Percentiles rank a stretch among this genome's conserved stretches.
Conservation (phyloP, 257 asterid genomes). For the Galeopsis tetrahit region DNA sequence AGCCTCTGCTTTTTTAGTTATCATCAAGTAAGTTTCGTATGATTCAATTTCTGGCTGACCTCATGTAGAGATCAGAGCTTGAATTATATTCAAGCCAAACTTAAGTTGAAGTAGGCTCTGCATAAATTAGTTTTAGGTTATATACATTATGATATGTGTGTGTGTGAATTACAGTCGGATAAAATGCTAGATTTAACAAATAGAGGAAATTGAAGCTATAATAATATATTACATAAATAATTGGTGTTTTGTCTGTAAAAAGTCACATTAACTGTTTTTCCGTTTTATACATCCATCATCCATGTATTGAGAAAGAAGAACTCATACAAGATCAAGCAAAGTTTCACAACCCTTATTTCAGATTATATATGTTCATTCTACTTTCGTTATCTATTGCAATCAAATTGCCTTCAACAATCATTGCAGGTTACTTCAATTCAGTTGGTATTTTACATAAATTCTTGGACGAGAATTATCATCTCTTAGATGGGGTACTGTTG, state of each 20-base stretch:
- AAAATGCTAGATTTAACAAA: neutral
- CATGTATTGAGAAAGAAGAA: neutral
- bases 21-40: neutral
- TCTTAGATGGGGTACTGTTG: no score
- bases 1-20: neutral
- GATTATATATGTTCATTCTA: neutral
- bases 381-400: constrained; percentile 6
- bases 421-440: no score
- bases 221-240: neutral
- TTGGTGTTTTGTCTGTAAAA: neutral
- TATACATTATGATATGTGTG: neutral
- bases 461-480: no score
- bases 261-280: neutral
- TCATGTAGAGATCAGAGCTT: neutral
- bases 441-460: no score
- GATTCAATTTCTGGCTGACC: constrained; percentile 1
- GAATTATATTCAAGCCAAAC: constrained; percentile 1
- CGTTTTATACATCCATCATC: neutral
- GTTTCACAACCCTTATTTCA: neutral
- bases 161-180: neutral
- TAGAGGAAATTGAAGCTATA: neutral
- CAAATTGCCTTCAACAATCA: neutral
- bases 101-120: constrained; percentile 2
- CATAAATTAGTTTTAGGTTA: neutral
- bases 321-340: neutral